These are phyloP conservation scores for Podospora pseudocomata DNA, from an alignment of 495 filamentous ascomycete genomes.

Conservation along the genomic window DNA sequence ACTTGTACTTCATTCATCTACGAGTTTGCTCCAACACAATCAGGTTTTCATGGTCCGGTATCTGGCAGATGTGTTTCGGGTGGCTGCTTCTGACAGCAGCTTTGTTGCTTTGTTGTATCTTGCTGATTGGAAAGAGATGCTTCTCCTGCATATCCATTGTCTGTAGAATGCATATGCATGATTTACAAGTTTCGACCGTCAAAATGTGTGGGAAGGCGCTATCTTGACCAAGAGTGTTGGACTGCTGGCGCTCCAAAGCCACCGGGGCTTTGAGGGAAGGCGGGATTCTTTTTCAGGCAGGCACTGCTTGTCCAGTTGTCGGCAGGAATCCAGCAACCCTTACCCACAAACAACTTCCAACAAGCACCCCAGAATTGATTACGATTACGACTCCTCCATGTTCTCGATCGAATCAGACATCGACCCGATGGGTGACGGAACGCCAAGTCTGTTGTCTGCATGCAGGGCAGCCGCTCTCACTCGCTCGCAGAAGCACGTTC, in stretches of 20 bases:
- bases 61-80: slow-evolving; percentile 1
- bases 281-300: too few relatives aligned
- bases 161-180: neutral
- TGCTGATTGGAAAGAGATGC: neutral
- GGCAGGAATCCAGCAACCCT: too few relatives aligned
- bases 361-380: neutral
- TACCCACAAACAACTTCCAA: too few relatives aligned
- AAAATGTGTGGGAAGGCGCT: too few relatives aligned
- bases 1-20: too few relatives aligned
- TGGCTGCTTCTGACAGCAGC: slow-evolving; percentile 7
- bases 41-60: neutral
- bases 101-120: neutral
- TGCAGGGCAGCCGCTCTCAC: neutral
- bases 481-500: neutral
- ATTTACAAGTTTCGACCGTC: neutral
- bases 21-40: neutral
- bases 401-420: neutral
- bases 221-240: too few relatives aligned
- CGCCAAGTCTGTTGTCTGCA: neutral
- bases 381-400: neutral
- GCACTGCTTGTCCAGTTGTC: too few relatives aligned
- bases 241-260: too few relatives aligned
- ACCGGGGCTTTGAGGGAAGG: too few relatives aligned
- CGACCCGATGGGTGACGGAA: neutral
- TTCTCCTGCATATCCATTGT: neutral